phyloP scores from a whole-genome alignment of 345 rosid species.

The Eucalyptus coolabah region DNA sequence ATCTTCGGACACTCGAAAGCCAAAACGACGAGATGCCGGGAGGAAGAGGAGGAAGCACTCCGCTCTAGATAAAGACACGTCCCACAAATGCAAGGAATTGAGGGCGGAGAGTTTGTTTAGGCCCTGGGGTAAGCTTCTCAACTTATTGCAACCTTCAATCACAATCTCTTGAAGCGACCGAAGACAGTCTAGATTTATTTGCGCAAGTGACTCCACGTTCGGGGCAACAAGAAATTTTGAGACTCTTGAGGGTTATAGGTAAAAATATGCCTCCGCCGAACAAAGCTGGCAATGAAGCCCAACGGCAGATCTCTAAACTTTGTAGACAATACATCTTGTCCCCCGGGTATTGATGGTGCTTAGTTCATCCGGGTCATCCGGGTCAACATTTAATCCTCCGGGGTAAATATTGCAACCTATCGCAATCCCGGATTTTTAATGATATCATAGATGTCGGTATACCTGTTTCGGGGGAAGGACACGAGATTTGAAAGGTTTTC shows the following conservation, averaged over 20 bases:
- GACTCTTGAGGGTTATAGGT: too few relatives aligned
- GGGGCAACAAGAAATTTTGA: accelerated
- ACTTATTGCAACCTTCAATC: accelerated
- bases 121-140: too few relatives aligned
- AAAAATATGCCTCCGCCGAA: too few relatives aligned
- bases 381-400: too few relatives aligned
- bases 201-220: accelerated
- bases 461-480: too few relatives aligned
- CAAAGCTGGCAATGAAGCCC: accelerated
- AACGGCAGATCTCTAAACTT: accelerated
- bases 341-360: too few relatives aligned
- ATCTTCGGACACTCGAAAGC: accelerated
- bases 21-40: accelerated
- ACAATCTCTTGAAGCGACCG: accelerated
- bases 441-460: too few relatives aligned
- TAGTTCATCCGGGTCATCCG: accelerated
- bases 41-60: too few relatives aligned
- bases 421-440: accelerated
- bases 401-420: too few relatives aligned
- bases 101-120: accelerated
- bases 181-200: too few relatives aligned
- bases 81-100: accelerated
- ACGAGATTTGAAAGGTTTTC: accelerated
- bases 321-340: accelerated
- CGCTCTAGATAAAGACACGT: too few relatives aligned